A percentile compares a stretch with the other conserved stretches of the same genome.
phyloP scores from a whole-genome alignment of 192 early-diverging fungal species.

The Coemansia sp. region DNA sequence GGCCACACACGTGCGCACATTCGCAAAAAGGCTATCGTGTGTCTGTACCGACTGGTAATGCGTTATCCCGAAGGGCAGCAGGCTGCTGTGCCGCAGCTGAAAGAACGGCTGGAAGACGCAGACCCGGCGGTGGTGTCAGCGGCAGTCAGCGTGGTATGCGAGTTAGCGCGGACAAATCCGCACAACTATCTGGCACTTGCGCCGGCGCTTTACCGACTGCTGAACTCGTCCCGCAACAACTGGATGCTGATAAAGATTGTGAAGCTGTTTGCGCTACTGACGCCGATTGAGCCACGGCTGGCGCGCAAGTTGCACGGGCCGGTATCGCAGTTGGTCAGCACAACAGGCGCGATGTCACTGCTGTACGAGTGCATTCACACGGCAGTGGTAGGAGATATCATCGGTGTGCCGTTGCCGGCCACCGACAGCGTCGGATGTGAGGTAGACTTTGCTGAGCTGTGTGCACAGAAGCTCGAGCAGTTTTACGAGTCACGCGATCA shows the following conservation, averaged over 20 bases:
- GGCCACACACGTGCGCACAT: conserved; percentile 93
- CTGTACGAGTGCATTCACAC: conserved; percentile 98
- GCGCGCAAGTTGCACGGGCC: conserved; percentile 84
- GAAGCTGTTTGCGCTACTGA: conserved; percentile 91
- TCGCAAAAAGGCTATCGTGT: conserved; percentile 85
- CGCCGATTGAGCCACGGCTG: conserved; percentile 90
- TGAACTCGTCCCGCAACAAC: conserved; percentile 90
- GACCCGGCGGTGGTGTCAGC: conserved; percentile 92
- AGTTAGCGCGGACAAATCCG: conserved; percentile 90
- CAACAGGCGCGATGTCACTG: conserved; percentile 91
- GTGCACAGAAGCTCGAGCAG: conserved; percentile 73
- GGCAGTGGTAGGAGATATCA: conserved; percentile 85
- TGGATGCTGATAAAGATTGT: conserved; percentile 99
- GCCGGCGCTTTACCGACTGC: conserved; percentile 86
- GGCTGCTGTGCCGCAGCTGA: conserved; percentile 77
- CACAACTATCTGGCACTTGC: conserved; percentile 91
- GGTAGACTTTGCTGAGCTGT: conserved; percentile 71
- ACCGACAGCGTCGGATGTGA: conserved; percentile 42
- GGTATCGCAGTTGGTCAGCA: conserved; percentile 80
- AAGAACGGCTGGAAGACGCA: conserved; percentile 85
- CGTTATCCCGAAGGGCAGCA: conserved; percentile 87
- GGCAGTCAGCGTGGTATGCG: conserved; percentile 94
- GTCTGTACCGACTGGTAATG: conserved; percentile 84
- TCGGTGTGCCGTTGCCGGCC: conserved; percentile 59
- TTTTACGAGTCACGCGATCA: conserved; percentile 89